phyloP scores from a whole-genome alignment of 257 asterid genomes.

The Solanum arcanum region DNA sequence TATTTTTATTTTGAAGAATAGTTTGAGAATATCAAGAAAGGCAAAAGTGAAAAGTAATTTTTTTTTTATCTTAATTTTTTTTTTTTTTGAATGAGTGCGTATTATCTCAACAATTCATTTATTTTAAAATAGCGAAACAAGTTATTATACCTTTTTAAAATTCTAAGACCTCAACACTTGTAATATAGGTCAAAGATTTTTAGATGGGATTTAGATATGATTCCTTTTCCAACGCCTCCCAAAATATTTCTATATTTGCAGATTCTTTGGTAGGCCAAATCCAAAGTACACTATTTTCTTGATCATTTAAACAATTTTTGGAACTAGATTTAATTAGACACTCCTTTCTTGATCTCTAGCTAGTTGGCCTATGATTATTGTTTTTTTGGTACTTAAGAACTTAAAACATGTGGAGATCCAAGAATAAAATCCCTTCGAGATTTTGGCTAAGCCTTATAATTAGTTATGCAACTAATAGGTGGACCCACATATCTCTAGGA shows the following conservation, averaged over 20 bases:
- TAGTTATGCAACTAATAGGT: not conserved
- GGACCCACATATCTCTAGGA: too few species aligned
- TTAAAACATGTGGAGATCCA: not conserved
- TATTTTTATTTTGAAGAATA: too few species aligned
- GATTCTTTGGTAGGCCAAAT: not conserved
- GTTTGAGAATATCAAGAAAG: too few species aligned
- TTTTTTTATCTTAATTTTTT: too few species aligned
- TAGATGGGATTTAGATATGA: not conserved
- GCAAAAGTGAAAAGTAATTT: too few species aligned
- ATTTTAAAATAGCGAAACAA: too few species aligned
- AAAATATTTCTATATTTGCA: not conserved
- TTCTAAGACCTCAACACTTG: not conserved
- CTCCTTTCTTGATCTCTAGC: not conserved
- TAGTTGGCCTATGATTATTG: not conserved
- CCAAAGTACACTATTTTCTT: not conserved
- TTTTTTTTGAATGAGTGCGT: too few species aligned
- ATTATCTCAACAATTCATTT: too few species aligned
- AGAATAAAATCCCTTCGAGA: not conserved
- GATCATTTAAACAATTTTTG: not conserved
- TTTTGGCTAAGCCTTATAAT: not conserved
- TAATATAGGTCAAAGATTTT: not conserved
- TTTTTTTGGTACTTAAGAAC: not conserved
- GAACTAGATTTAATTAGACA: not conserved
- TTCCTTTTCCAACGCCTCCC: not conserved
- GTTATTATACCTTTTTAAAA: not conserved